Evolutionary conservation across 2,329 filamentous ascomycete genomes (phyloP).

Genomic region (Ophioceras dolichostomum): DNA sequence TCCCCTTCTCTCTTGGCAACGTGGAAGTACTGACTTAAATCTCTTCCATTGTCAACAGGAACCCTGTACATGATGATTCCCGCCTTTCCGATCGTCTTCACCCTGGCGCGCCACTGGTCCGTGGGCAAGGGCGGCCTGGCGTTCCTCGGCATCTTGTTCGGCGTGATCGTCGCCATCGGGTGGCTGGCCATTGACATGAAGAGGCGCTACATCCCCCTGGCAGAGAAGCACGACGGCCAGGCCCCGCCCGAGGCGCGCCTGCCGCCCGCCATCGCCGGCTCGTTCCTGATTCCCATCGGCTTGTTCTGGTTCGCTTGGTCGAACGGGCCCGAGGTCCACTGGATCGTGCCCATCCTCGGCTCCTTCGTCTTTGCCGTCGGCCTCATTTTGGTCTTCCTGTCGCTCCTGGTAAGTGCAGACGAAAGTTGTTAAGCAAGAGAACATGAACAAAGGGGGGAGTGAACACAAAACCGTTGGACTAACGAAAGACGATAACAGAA

Average conservation of each 20-base stretch:
- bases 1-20: too few relatives aligned
- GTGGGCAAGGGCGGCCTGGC: conserved; percentile 62
- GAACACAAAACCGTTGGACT: too few relatives aligned
- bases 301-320: conserved; percentile 63
- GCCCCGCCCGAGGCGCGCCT: conserved; percentile 57
- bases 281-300: conserved; percentile 47
- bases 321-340: conserved; percentile 28
- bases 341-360: conserved; percentile 22
- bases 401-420: conserved; percentile 26
- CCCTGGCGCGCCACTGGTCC: conserved; percentile 62
- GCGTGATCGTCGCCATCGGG: conserved; percentile 46
- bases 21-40: too few relatives aligned
- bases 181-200: conserved; percentile 42
- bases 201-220: conserved; percentile 33
- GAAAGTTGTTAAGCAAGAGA: too few relatives aligned
- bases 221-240: conserved; percentile 29
- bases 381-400: conserved; percentile 53
- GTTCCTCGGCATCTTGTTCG: conserved; percentile 61
- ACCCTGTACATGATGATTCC: conserved; percentile 49
- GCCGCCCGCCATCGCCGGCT: conserved; percentile 48
- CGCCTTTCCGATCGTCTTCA: conserved; percentile 59
- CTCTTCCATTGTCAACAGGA: too few relatives aligned
- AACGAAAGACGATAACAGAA: too few relatives aligned
- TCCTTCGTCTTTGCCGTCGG: conserved; percentile 27
- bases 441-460: too few relatives aligned